Base-by-base conservation (phyloP, 805 yeast species). In the Suhomyces kilbournensis region DNA sequence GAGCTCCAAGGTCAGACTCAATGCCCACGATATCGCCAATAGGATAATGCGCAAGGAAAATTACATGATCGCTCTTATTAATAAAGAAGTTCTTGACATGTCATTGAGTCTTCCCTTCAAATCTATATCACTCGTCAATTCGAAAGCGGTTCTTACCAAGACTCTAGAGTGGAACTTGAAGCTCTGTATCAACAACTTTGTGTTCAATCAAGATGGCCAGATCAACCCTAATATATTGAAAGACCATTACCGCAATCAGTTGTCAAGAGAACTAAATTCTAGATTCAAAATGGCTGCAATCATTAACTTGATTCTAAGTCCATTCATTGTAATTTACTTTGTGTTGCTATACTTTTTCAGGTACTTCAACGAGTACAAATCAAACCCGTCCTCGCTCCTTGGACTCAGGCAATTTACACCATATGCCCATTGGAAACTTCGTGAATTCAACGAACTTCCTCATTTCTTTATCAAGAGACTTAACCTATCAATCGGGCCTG, bases 41-140 rank as follows among this genome's bases (percentile, higher is more conserved):
- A 76, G 99, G 53, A 88, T 94, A 52, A 92, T 94, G 99, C 77
- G 99, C 54, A 89, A 85, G 59, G 99, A 94, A 55, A 94, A 94
- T 65, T 94, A 92, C 67, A 78, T 91, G 77, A 90, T 94, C 64
- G 97, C 97, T 1, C 70, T 94, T 58, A 84, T 89, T 61, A 92
- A 90, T 68, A 88, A 85, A 59, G 83, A 88, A 53, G 72, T 93
- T 1, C 69, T 93, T 43, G 87, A 88, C 61, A 71, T 89, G 22
- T 77, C 87, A 0, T 65, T 90, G 51, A 23, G 59, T 46, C 15
- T 64, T 53, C 53, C 49, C 3, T 15, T 48, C 26, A 46, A 47
- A 6, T 20, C 46, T 3, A 19, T 49, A 7, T 43, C 46, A 3
- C 35, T 52, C 42, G 43, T 54, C 26, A 48, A 43, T 42, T 23